Percentiles rank a stretch among this genome's conserved stretches.
Evolutionary conservation across 176 grass and related monocot species (phyloP).

Genomic region (Aegilops tauschii): DNA sequence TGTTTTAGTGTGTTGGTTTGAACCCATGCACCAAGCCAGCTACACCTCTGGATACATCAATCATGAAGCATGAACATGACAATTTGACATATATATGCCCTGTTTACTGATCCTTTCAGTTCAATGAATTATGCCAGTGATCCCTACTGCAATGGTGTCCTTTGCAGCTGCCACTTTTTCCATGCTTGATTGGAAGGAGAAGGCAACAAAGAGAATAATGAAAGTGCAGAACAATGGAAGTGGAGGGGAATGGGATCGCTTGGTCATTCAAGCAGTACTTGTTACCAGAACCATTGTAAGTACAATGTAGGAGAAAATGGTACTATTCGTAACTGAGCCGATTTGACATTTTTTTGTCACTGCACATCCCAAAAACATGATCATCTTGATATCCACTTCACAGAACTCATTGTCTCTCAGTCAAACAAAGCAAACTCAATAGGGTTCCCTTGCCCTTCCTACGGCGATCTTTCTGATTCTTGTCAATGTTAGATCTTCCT

Average conservation of each 20-base stretch:
- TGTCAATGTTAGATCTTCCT: neutral
- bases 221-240: constrained; percentile 3
- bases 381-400: neutral
- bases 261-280: neutral
- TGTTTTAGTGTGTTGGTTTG: neutral
- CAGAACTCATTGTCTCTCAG: neutral
- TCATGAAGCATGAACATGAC: neutral
- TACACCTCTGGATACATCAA: neutral
- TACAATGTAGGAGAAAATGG: constrained; percentile 6
- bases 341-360: neutral
- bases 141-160: neutral
- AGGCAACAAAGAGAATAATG: neutral
- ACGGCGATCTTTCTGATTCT: neutral
- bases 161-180: constrained; percentile 19
- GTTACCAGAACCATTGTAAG: neutral
- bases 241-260: neutral
- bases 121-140: neutral
- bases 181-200: constrained; percentile 17
- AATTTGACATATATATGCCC: neutral
- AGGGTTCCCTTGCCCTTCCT: neutral
- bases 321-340: neutral
- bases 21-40: neutral
- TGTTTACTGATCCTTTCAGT: neutral
- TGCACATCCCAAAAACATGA: neutral
- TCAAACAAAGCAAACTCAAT: neutral